Percentiles rank a stretch among this genome's conserved stretches.
Evolutionary conservation across 768 basidiomycete genomes (phyloP).

Genomic region (Suillus discolor): DNA sequence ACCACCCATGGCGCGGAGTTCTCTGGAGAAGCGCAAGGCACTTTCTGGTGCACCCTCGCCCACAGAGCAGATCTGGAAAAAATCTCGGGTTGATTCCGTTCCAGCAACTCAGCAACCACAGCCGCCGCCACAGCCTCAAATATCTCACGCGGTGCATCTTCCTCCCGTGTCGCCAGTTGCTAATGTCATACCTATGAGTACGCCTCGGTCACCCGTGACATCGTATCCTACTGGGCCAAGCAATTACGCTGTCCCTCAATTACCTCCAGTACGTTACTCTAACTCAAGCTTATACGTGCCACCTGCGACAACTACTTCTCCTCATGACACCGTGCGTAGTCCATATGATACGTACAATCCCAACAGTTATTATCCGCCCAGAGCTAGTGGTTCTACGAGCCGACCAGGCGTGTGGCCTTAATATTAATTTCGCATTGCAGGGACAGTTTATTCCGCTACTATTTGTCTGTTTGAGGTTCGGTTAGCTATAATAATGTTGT

Average conservation of each 20-base stretch:
- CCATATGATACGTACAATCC: constrained; percentile 27
- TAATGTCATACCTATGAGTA: background rate
- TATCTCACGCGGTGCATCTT: constrained; percentile 15
- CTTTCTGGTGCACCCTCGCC: constrained; percentile 50
- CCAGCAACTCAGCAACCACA: constrained; percentile 14
- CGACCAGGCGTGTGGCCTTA: constrained; percentile 32
- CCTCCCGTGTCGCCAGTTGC: constrained; percentile 29
- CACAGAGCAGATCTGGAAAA: constrained; percentile 78
- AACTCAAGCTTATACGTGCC: constrained; percentile 18
- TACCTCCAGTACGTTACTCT: constrained; percentile 32
- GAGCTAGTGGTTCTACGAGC: constrained; percentile 23
- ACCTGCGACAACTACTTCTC: constrained; percentile 6
- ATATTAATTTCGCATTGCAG: constrained; percentile 17
- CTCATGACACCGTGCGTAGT: constrained; percentile 25
- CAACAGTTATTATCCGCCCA: constrained; percentile 22
- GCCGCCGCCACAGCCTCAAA: constrained; percentile 5
- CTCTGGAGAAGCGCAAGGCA: constrained; percentile 61
- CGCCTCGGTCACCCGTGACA: constrained; percentile 14
- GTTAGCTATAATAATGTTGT: constrained; percentile 17
- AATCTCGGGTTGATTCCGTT: constrained; percentile 43
- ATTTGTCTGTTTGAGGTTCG: constrained; percentile 13
- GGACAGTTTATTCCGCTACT: constrained; percentile 7
- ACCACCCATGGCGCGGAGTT: constrained; percentile 19
- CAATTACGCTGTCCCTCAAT: constrained; percentile 24
- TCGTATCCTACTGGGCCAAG: constrained; percentile 16